Evolutionary conservation across 2,329 filamentous ascomycete genomes (phyloP).

Genomic region (Diplodia mutila): DNA sequence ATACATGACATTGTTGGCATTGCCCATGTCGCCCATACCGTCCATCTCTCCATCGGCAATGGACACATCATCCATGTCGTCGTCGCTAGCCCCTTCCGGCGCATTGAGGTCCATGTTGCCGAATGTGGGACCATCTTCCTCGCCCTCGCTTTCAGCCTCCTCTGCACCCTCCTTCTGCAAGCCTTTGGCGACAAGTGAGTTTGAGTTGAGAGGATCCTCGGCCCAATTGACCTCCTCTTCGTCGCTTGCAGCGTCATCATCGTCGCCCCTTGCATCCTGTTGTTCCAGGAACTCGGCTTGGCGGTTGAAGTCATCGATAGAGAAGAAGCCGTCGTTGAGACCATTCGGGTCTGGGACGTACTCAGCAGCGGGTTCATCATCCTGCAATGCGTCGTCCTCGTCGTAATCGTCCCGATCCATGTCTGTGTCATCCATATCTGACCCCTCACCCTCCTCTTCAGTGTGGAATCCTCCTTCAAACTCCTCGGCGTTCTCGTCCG

Average conservation of each 20-base stretch:
- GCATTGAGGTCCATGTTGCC: constrained; percentile 76
- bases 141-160: constrained; percentile 64
- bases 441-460: constrained; percentile 36
- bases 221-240: constrained; percentile 91
- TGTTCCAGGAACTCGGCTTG: constrained; percentile 88
- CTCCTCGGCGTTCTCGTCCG: constrained; percentile 37
- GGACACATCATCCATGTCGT: constrained; percentile 57
- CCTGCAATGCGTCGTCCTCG: constrained; percentile 45
- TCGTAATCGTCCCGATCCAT: constrained; percentile 40
- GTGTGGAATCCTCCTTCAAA: constrained; percentile 36
- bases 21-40: constrained; percentile 60
- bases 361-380: constrained; percentile 56
- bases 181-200: constrained; percentile 36
- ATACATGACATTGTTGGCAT: constrained; percentile 89
- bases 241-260: constrained; percentile 74
- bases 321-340: constrained; percentile 97
- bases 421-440: constrained; percentile 37
- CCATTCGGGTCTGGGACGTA: constrained; percentile 76
- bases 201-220: constrained; percentile 66
- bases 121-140: constrained; percentile 83
- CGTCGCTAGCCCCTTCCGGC: constrained; percentile 71
- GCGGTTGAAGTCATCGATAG: constrained; percentile 95
- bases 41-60: constrained; percentile 60
- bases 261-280: constrained; percentile 77
- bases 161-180: constrained; percentile 41